Percentiles rank a stretch among this genome's conserved stretches.
phyloP scores from a whole-genome alignment of 352 stramenopile genomes.

The Pythium rhizo-oryzae region DNA sequence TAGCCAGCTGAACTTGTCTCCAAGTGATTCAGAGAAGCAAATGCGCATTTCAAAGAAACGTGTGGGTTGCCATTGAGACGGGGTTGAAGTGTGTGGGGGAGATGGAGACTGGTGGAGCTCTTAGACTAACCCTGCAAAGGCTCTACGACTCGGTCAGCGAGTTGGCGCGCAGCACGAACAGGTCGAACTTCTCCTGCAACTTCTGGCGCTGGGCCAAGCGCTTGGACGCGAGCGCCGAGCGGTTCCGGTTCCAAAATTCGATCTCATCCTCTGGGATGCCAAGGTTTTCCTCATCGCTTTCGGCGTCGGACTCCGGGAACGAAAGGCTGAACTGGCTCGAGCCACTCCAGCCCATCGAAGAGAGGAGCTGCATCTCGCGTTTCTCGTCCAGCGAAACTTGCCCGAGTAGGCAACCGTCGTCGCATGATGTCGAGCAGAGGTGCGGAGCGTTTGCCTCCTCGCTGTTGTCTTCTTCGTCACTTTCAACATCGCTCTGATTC shows the following conservation, averaged over 20 bases:
- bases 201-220: constrained; percentile 81
- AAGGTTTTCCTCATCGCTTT: constrained; percentile 78
- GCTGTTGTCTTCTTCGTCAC: constrained; percentile 32
- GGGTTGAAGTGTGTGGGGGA: neutral
- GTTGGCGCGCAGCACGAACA: constrained; percentile 77
- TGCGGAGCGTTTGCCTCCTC: constrained; percentile 30
- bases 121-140: too few species aligned
- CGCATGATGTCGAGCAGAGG: constrained; percentile 54
- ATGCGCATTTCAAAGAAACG: neutral
- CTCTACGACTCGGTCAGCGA: constrained; percentile 36
- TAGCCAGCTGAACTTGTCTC: constrained; percentile 4
- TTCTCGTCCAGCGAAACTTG: constrained; percentile 66
- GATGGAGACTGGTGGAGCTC: neutral
- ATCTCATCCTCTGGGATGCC: constrained; percentile 87
- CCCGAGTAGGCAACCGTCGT: constrained; percentile 48
- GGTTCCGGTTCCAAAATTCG: constrained; percentile 87
- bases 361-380: constrained; percentile 80
- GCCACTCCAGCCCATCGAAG: constrained; percentile 83
- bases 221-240: constrained; percentile 69
- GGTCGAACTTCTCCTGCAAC: constrained; percentile 85
- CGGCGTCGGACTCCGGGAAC: constrained; percentile 67
- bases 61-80: constrained; percentile 1
- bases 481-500: constrained; percentile 46
- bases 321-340: constrained; percentile 61
- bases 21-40: neutral